Evolutionary conservation across 495 filamentous ascomycete species (phyloP).

Genomic region (Astrothelium subdiscretum): DNA sequence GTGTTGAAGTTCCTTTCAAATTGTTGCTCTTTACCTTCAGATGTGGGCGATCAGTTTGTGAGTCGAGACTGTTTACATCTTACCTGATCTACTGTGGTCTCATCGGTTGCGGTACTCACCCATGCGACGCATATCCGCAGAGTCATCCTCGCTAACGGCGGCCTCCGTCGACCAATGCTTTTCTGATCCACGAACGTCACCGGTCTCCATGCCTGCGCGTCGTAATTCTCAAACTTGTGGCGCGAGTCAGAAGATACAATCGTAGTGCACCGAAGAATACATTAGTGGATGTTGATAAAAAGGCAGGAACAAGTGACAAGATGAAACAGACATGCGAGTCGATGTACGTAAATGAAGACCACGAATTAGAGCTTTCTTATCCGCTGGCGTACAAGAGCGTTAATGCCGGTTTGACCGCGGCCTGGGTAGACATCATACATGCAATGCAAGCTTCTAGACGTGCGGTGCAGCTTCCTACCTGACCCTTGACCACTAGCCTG

Average conservation of each 20-base stretch:
- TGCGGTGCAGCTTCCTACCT: background rate
- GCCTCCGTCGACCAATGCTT: background rate
- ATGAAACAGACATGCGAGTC: background rate
- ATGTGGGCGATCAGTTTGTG: background rate
- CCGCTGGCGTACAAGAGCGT: background rate
- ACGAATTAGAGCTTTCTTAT: background rate
- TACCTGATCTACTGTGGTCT: background rate
- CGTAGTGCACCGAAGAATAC: background rate
- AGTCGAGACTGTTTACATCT: background rate
- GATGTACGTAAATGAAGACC: background rate
- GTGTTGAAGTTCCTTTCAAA: slow-evolving; percentile 7
- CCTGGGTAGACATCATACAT: background rate
- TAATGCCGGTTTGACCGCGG: background rate
- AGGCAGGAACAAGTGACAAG: too few relatives aligned
- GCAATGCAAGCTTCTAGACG: background rate
- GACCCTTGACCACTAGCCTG: background rate
- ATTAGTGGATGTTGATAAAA: too few relatives aligned
- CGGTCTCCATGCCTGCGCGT: background rate
- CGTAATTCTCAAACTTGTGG: background rate
- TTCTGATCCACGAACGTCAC: background rate
- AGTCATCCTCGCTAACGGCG: background rate
- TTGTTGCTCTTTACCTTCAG: background rate
- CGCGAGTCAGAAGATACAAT: background rate
- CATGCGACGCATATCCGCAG: background rate
- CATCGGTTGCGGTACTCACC: background rate